Percentiles rank a stretch among this genome's conserved stretches.
Evolutionary conservation across 1,284 basidiomycete species (phyloP).

Genomic region (Tilletia walkeri): DNA sequence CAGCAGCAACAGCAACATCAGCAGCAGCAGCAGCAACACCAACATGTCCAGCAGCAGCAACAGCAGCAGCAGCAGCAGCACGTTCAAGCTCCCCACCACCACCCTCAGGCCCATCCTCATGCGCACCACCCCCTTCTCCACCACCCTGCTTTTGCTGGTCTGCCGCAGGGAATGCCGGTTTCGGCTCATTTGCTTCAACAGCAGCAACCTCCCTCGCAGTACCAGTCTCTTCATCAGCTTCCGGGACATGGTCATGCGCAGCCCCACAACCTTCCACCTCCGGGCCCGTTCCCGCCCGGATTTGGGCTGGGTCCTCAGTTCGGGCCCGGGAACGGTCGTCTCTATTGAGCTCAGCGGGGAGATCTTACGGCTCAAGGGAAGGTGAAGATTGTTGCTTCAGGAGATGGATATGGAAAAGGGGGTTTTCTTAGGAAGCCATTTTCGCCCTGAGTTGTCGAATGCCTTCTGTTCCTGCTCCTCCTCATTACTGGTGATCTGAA

Average conservation of each 20-base stretch:
- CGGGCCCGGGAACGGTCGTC: too few species aligned
- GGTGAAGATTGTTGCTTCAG: too few species aligned
- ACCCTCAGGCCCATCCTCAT: background rate
- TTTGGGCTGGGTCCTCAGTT: background rate
- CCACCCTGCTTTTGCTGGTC: background rate
- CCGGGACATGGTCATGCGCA: background rate
- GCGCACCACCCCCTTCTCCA: background rate
- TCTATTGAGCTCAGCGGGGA: too few species aligned
- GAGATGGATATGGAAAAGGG: too few species aligned
- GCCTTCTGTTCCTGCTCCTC: too few species aligned
- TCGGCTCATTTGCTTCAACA: background rate
- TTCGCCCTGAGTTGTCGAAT: too few species aligned
- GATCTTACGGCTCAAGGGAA: too few species aligned
- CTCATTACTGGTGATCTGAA: too few species aligned
- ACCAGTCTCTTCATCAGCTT: background rate
- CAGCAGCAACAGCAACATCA: background rate
- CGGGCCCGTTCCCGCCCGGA: constrained; percentile 1
- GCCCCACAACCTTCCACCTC: background rate
- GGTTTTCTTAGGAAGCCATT: too few species aligned
- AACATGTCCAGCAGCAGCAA: background rate
- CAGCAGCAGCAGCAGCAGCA: constrained; percentile 24
- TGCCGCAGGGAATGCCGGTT: background rate
- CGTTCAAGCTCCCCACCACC: background rate
- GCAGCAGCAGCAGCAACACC: constrained; percentile 24
- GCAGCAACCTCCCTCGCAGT: background rate